Base-by-base conservation (phyloP, 169 alveolate genomes). In the Plasmodium billcollinsi region DNA sequence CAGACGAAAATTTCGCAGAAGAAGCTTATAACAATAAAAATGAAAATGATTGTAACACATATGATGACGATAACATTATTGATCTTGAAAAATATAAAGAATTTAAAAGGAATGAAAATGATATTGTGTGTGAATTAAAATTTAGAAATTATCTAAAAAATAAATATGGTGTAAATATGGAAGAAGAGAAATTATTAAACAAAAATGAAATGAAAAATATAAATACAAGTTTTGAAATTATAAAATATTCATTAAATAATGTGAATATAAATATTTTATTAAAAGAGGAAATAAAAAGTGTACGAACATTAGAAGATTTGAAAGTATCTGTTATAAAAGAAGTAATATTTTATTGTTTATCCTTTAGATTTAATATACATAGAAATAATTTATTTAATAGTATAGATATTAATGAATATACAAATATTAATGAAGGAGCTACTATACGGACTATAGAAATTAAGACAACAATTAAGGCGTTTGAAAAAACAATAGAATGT, bases 401-500 rank as follows among this genome's bases (percentile, higher is more conserved):
- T 26, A 88, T 93, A 15, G 74, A 74, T 63, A 74, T 75, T n/a
- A 88, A 90, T 49, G 94, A 80, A 62, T 69, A 90, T 58, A 93
- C 93, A 3, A 93, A 93, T 43, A 93, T 93, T 58, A 93, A 93
- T 74, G 94, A 89, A 29, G 89, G 91, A 14, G 85, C 91, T 12
- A 83, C 91, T 8, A 56, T 83, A 26, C 50, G 83, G 45, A 83
- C 91, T 15, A 63, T 83, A 15, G 91, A 83, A 69, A 83, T 83
- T 54, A 83, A 83, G 49, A 83, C 91, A 8, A 83, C 70, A 12
- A 45, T 54, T 14, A 52, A 83, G 8, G 54, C 83, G 20, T 69
- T 83, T 73, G 62, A 45, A n/a, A 62, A 67, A 69, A 72, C 75
- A 20, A 63, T 83, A n/a, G 43, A 43, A 14, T 61, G 52, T 26